These are phyloP conservation scores for Starmerella stellata DNA, from an alignment of 805 yeast species.

Conservation along the genomic window DNA sequence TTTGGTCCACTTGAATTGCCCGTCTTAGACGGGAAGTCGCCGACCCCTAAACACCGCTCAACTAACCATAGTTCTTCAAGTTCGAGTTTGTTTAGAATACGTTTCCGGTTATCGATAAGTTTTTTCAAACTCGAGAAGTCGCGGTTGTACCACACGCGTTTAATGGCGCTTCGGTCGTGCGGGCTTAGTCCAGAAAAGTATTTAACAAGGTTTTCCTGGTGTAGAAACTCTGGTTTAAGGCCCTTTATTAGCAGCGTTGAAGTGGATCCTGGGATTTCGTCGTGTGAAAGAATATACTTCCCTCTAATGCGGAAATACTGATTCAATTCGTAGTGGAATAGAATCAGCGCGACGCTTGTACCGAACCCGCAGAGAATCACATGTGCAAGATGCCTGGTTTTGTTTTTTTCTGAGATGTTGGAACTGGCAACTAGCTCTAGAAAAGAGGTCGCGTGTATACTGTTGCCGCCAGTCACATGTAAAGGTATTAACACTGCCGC, in stretches of 20 bases:
- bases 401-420: conserved; percentile 39
- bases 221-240: conserved; percentile 33
- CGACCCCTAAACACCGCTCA: conserved; percentile 17
- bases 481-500: conserved; percentile 48
- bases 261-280: conserved; percentile 11
- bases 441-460: conserved; percentile 11
- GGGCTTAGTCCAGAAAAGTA: conserved; percentile 32
- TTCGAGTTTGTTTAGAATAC: conserved; percentile 26
- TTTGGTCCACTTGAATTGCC: too few species aligned
- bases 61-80: conserved; percentile 26
- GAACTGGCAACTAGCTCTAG: conserved; percentile 57
- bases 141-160: conserved; percentile 42
- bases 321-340: conserved; percentile 40
- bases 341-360: conserved; percentile 37
- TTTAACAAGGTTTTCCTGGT: conserved; percentile 35
- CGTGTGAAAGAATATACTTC: conserved; percentile 22
- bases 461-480: conserved; percentile 30
- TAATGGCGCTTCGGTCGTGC: conserved; percentile 31
- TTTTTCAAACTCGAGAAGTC: conserved; percentile 26
- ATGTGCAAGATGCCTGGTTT: conserved; percentile 40
- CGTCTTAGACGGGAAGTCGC: too few species aligned
- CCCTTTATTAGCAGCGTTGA: conserved; percentile 55
- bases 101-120: conserved; percentile 21
- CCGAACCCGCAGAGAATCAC: conserved; percentile 39
- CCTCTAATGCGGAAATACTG: conserved; percentile 34